Evolutionary conservation across 2,329 filamentous ascomycete genomes (phyloP), one percentile per base, ranked within the genome.

Genomic region (Torrubiellomyces zombiae): DNA sequence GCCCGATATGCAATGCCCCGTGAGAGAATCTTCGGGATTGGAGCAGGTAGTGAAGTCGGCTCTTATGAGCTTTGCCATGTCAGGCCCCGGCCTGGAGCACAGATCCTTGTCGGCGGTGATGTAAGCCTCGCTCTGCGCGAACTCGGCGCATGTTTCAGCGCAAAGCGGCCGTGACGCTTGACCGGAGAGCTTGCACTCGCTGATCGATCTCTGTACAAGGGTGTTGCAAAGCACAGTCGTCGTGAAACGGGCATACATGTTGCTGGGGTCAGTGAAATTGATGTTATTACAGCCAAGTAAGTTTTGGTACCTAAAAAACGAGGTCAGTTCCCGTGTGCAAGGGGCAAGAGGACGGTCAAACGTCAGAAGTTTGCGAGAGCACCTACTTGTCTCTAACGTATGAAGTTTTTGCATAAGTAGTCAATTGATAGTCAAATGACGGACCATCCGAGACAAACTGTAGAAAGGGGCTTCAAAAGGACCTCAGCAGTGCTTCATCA

Each of bases 1-100:
- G 23, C 76, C 89, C 20, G 65, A 53, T 24, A 95, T 74, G 50
- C 89, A 98, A 26, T 55, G 61, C n/a, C 54, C 56, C 18, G 73
- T 76, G 17, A 98, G 63, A 0, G 89, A 75, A 32, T 77, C 61
- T n/a, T 75, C 69, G 7, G 89, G 85, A 20, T 86, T 59, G 7
- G 82, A 72, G 47, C 89, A 98, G 36, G 82, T 80, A 10, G 78
- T 78, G 44, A 95, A 94, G 49, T 98, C 89, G 25, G 89, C 79
- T 39, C 85, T 68, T 34, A 98, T 86, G 40, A 93, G 70, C 28
- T 66, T 61, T 39, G 75, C 64, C 24, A 80, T 73, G 45, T 78
- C 67, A 27, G 52, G 51, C 28, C 63, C 64, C 6, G 77, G 65
- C 20, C 62, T 70, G 4, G 69, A 60, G 50, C 89, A 98, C 13